Evolutionary conservation across 2,329 filamentous ascomycete species (phyloP).

Genomic region (Xylariaceae sp.): DNA sequence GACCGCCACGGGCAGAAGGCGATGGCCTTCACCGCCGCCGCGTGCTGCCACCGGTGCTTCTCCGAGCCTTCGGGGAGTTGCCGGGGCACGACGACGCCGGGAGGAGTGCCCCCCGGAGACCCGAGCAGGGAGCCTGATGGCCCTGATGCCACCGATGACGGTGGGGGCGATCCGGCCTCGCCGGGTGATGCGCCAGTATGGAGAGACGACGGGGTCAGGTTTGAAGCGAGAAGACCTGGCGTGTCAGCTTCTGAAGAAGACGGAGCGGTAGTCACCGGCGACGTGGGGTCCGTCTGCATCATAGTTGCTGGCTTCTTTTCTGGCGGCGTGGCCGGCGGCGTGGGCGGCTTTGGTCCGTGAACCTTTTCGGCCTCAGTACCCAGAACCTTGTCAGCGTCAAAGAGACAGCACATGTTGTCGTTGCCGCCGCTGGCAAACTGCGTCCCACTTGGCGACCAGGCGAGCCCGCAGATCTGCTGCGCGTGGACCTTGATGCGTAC

Average conservation of each 20-base stretch:
- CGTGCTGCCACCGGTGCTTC: conserved; percentile 68
- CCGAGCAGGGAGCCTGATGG: background rate
- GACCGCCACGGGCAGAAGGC: conserved; percentile 94
- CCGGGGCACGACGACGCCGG: conserved; percentile 23
- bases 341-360: background rate
- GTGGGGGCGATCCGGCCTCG: background rate
- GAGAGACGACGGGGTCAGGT: background rate
- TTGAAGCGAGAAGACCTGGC: background rate
- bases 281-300: background rate
- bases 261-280: background rate
- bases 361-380: conserved; percentile 4
- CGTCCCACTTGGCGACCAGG: conserved; percentile 71
- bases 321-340: too few relatives aligned
- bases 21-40: conserved; percentile 90
- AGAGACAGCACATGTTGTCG: conserved; percentile 82
- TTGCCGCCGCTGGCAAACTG: conserved; percentile 86
- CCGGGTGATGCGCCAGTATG: too few relatives aligned
- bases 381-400: conserved; percentile 58
- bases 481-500: conserved; percentile 70
- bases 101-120: background rate
- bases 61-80: conserved; percentile 48
- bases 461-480: conserved; percentile 89
- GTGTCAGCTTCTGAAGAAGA: too few relatives aligned
- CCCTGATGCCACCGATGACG: background rate
- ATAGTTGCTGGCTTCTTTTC: too few relatives aligned